phyloP scores from a whole-genome alignment of 2,329 filamentous ascomycete genomes.

The Pleoardoris graminearum region DNA sequence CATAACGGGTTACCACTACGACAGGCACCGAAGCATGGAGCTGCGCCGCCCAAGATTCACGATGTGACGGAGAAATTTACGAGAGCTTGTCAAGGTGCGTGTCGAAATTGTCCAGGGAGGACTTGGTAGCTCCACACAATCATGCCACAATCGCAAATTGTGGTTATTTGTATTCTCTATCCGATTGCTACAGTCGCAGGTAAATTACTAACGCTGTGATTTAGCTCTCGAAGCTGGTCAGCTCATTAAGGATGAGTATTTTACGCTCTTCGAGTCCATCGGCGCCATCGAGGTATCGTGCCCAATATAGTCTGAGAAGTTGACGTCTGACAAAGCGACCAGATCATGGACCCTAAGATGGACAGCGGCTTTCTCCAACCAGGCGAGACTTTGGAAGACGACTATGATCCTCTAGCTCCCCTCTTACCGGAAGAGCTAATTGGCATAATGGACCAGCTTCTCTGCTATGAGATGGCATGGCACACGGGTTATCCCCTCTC shows the following conservation, averaged over 20 bases:
- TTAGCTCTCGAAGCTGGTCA: constrained; percentile 77
- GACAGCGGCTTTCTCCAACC: constrained; percentile 84
- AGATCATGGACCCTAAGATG: constrained; percentile 99
- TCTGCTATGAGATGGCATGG: constrained; percentile 96
- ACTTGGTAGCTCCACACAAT: too few relatives aligned
- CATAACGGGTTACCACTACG: constrained; percentile 34
- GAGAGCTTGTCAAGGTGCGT: constrained; percentile 55
- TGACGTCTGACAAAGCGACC: constrained; percentile 9
- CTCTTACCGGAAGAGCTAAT: constrained; percentile 79
- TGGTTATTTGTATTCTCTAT: background rate
- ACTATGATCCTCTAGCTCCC: constrained; percentile 72
- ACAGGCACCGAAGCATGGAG: constrained; percentile 28
- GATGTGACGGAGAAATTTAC: constrained; percentile 62
- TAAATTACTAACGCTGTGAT: constrained; percentile 17
- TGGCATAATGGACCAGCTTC: constrained; percentile 90
- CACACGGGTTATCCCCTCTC: constrained; percentile 94
- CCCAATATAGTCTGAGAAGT: background rate
- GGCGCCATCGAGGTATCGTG: constrained; percentile 71
- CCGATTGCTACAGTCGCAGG: background rate
- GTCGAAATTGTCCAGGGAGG: background rate
- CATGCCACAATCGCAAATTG: background rate
- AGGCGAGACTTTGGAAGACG: constrained; percentile 79
- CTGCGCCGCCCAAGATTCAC: constrained; percentile 45
- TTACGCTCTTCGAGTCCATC: constrained; percentile 93
- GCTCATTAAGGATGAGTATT: constrained; percentile 89